Percentiles rank a stretch among this genome's conserved stretches.
These are phyloP conservation scores for Penicillium aurantiogriseum DNA, from an alignment of 2,329 filamentous ascomycete genomes.

Conservation along the genomic window DNA sequence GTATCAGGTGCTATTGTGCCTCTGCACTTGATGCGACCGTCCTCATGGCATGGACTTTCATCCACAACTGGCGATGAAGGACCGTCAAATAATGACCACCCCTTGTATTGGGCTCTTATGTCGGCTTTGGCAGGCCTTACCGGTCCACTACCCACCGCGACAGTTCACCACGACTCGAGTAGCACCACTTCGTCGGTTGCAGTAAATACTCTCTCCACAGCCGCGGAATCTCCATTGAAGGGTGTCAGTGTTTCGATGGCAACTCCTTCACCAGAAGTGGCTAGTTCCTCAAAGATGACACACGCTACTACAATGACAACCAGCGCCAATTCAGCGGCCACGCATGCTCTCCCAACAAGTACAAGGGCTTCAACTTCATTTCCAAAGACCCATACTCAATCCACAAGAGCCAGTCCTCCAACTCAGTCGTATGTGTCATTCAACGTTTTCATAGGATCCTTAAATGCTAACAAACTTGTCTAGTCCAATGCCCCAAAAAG, in stretches of 20 bases:
- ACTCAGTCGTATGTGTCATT: background rate
- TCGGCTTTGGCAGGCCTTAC: conserved; percentile 2
- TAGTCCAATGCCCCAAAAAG: background rate
- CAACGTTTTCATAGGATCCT: background rate
- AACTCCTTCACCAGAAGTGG: background rate
- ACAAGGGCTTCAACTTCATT: background rate
- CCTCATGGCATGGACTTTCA: background rate
- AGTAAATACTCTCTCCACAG: background rate
- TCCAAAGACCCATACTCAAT: background rate
- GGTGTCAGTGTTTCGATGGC: background rate
- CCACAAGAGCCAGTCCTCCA: background rate
- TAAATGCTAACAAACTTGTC: background rate
- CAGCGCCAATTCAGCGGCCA: too few species aligned
- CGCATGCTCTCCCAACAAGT: background rate
- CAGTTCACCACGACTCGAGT: background rate
- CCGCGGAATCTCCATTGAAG: too few species aligned
- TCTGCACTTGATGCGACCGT: background rate
- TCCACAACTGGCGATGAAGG: background rate
- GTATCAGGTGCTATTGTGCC: conserved; percentile 19
- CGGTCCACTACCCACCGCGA: background rate
- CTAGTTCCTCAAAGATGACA: background rate
- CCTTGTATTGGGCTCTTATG: background rate
- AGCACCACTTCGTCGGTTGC: background rate
- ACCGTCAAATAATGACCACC: background rate
- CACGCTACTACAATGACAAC: background rate